These are phyloP conservation scores for Naganishia randhawae DNA, from an alignment of 768 basidiomycete genomes.

Conservation along the genomic window DNA sequence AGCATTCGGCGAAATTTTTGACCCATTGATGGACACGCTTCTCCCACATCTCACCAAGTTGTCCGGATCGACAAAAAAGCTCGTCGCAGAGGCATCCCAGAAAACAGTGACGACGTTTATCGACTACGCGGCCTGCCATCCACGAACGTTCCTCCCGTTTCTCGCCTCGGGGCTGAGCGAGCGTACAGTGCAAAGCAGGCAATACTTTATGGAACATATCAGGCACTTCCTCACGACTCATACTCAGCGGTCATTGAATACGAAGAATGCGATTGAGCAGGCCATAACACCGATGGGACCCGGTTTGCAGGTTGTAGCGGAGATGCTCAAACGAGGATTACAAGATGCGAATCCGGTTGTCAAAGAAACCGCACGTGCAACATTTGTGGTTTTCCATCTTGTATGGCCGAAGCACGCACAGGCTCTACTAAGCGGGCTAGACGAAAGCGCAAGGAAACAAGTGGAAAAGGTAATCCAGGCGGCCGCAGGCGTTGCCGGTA, in stretches of 20 bases:
- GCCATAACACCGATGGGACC: conserved; percentile 56
- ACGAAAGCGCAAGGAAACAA: conserved; percentile 68
- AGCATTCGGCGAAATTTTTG: conserved; percentile 65
- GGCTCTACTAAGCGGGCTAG: conserved; percentile 64
- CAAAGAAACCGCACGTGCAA: conserved; percentile 64
- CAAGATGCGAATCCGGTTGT: conserved; percentile 76
- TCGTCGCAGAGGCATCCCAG: conserved; percentile 82
- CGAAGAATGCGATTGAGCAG: conserved; percentile 49
- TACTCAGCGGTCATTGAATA: conserved; percentile 54
- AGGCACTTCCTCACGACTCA: conserved; percentile 72
- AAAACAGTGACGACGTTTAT: conserved; percentile 66
- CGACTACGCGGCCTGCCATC: conserved; percentile 64
- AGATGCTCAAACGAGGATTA: conserved; percentile 67
- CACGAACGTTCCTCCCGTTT: conserved; percentile 65
- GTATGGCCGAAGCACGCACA: conserved; percentile 72
- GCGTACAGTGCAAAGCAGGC: conserved; percentile 72
- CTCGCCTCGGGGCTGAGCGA: conserved; percentile 69
- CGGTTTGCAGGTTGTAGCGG: conserved; percentile 57
- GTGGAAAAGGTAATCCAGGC: conserved; percentile 76
- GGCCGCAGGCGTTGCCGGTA: neutral
- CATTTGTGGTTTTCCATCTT: conserved; percentile 75
- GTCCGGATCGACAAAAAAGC: conserved; percentile 83
- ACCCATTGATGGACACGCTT: conserved; percentile 73
- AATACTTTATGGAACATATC: conserved; percentile 65
- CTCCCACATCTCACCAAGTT: conserved; percentile 75